These are phyloP conservation scores for Euphrasia confusa DNA, from an alignment of 257 asterid species.

Conservation along the genomic window DNA sequence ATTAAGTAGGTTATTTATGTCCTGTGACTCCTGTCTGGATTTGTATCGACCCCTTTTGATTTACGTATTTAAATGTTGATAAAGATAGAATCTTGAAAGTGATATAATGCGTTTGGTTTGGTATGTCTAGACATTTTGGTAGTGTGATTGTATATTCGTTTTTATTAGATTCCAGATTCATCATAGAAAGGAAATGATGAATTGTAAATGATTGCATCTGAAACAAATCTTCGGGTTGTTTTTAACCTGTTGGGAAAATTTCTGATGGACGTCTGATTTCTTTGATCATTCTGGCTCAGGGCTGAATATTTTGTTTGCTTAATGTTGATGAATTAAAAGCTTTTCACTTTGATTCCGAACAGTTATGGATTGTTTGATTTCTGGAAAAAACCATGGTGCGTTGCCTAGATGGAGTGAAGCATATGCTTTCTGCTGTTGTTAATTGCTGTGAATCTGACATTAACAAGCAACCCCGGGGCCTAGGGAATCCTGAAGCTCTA, in stretches of 20 bases:
- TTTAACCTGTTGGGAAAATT: neutral
- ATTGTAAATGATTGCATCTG: neutral
- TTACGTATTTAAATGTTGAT: neutral
- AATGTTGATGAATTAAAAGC: conserved; percentile 5
- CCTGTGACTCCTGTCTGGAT: neutral
- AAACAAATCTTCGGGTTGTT: neutral
- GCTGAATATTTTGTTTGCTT: neutral
- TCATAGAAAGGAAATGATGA: neutral
- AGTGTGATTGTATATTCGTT: neutral
- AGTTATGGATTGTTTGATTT: conserved; percentile 29
- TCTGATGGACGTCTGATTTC: neutral
- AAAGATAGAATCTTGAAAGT: neutral
- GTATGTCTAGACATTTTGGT: neutral
- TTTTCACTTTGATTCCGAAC: neutral
- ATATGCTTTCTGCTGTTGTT: conserved; percentile 33
- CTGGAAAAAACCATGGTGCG: conserved; percentile 49
- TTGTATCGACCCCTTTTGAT: conserved; percentile 3
- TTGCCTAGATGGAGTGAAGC: conserved; percentile 47
- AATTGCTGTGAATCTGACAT: conserved; percentile 49
- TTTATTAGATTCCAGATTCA: neutral
- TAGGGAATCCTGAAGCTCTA: conserved; percentile 48
- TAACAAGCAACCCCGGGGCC: conserved; percentile 44
- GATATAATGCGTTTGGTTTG: conserved; percentile 1
- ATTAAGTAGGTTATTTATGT: conserved; percentile 8
- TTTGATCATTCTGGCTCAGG: neutral